Evolutionary conservation across 1,139 yeast species (phyloP).

Genomic region (Debaryomycetaceae sp.): DNA sequence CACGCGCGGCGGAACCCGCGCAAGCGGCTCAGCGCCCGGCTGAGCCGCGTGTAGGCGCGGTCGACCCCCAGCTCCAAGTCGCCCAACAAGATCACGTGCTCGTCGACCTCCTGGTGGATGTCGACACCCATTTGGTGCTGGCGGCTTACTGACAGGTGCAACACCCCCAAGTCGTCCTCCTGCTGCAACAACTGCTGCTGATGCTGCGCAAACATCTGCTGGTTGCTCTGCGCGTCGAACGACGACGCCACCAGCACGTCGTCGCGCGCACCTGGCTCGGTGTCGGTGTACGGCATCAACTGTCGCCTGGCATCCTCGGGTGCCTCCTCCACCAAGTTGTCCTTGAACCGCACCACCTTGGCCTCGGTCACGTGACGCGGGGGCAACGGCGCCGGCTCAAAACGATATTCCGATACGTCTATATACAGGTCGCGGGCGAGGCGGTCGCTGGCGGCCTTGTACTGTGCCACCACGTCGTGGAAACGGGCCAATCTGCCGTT

Average conservation of each 20-base stretch:
- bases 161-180: slow-evolving; percentile 54
- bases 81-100: slow-evolving; percentile 63
- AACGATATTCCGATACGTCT: slow-evolving; percentile 34
- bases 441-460: slow-evolving; percentile 17
- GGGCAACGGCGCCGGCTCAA: slow-evolving; percentile 10
- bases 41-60: slow-evolving; percentile 45
- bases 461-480: slow-evolving; percentile 17
- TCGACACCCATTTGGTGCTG: slow-evolving; percentile 64
- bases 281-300: slow-evolving; percentile 43
- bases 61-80: slow-evolving; percentile 71
- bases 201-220: slow-evolving; percentile 59
- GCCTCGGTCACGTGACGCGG: slow-evolving; percentile 11
- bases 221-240: slow-evolving; percentile 36
- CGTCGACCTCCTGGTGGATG: slow-evolving; percentile 64
- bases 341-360: slow-evolving; percentile 55
- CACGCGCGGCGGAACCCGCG: slow-evolving; percentile 51
- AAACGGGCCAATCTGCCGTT: slow-evolving; percentile 7
- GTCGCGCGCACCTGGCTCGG: slow-evolving; percentile 19
- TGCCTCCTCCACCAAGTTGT: slow-evolving; percentile 22
- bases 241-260: slow-evolving; percentile 12
- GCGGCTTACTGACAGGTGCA: slow-evolving; percentile 57
- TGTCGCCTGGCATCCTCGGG: slow-evolving; percentile 16
- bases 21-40: slow-evolving; percentile 52
- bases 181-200: slow-evolving; percentile 62
- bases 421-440: slow-evolving; percentile 26